Conservation (phyloP, 2,329 filamentous ascomycete species). For the Apiospora malaysiana region DNA sequence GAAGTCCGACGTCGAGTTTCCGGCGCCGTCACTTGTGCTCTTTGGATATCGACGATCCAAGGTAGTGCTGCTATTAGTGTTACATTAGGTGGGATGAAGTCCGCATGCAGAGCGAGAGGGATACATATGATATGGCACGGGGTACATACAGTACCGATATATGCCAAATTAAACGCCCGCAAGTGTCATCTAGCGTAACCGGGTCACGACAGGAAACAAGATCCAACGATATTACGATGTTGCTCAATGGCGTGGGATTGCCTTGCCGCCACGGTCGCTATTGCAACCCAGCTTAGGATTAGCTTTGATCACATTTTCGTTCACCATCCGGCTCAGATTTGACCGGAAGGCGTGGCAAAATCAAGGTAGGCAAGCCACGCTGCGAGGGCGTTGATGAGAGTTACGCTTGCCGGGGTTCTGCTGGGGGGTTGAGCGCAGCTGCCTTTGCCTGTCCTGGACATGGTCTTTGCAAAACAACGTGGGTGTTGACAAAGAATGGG, state of each 20-base stretch:
- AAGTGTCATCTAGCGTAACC: slow-evolving; percentile 14
- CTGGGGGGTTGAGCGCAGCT: not conserved
- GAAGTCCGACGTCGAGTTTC: not conserved
- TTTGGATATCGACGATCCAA: not conserved
- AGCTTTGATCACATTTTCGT: slow-evolving; percentile 7
- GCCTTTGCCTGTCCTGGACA: slow-evolving; percentile 14
- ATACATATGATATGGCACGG: not conserved
- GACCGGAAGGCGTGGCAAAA: not conserved
- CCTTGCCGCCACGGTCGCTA: not conserved
- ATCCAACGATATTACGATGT: slow-evolving; percentile 12
- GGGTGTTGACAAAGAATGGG: not conserved
- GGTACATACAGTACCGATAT: not conserved
- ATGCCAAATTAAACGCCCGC: slow-evolving; percentile 15
- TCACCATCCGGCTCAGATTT: not conserved
- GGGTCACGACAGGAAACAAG: not conserved
- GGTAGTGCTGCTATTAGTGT: slow-evolving; percentile 2
- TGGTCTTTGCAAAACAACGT: not conserved
- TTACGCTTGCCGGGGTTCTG: not conserved
- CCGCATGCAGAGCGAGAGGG: not conserved
- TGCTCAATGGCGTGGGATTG: slow-evolving; percentile 14
- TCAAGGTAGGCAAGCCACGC: not conserved
- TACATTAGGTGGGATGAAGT: not conserved
- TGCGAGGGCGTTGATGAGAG: not conserved
- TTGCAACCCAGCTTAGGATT: slow-evolving; percentile 7
- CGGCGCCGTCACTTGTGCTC: not conserved